Evolutionary conservation across 2,329 filamentous ascomycete genomes (phyloP).

Genomic region (Venturia nashicola): DNA sequence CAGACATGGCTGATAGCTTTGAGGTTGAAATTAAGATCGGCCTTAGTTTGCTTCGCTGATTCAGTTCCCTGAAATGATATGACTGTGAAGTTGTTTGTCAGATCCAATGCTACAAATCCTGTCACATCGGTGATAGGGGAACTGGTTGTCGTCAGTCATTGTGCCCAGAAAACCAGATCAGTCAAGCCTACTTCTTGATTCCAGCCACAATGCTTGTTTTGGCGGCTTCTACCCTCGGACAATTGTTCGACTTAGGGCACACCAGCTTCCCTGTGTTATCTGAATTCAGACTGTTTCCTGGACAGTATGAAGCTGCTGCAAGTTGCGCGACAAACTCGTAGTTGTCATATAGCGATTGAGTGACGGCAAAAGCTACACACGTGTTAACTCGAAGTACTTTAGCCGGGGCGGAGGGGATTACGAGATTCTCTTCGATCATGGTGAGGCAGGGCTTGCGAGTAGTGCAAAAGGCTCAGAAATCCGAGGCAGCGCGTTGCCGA

Average conservation of each 20-base stretch:
- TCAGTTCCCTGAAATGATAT: constrained; percentile 47
- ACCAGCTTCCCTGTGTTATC: constrained; percentile 27
- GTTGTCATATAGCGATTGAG: background rate
- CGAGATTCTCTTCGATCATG: background rate
- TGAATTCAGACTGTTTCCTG: constrained; percentile 34
- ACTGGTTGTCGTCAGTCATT: constrained; percentile 12
- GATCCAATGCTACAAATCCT: constrained; percentile 34
- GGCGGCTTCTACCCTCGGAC: constrained; percentile 36
- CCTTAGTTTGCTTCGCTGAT: constrained; percentile 49
- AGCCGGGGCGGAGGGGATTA: background rate
- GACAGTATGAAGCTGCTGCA: constrained; percentile 28
- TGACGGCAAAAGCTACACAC: background rate
- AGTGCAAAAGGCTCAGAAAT: background rate
- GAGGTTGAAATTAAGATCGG: constrained; percentile 37
- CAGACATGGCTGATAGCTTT: constrained; percentile 28
- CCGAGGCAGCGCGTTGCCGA: background rate
- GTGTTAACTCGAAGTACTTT: background rate
- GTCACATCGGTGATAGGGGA: constrained; percentile 29
- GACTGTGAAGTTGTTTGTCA: constrained; percentile 41
- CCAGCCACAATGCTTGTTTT: constrained; percentile 23
- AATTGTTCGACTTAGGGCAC: constrained; percentile 33
- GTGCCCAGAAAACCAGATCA: background rate
- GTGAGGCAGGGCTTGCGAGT: background rate
- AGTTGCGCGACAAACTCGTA: constrained; percentile 28
- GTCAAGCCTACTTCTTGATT: constrained; percentile 5